Percentiles rank a stretch among this genome's conserved stretches.
phyloP scores from a whole-genome alignment of 208 protist genomes.

The Wallacemonas sp. region DNA sequence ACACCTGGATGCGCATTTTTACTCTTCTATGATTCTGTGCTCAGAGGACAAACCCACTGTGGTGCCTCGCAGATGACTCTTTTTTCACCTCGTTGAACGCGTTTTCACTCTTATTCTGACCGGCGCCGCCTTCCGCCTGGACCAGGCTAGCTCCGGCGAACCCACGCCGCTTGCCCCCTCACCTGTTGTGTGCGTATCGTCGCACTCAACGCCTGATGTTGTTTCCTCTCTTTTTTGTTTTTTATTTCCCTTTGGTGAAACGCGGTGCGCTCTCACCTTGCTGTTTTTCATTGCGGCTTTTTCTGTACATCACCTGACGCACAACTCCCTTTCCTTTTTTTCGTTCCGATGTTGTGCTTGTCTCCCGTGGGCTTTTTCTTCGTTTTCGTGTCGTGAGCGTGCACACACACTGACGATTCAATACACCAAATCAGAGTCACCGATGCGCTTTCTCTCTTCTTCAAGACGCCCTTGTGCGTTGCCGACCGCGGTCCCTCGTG shows the following conservation, averaged over 20 bases:
- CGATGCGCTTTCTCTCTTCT: no score
- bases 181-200: neutral
- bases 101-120: no score
- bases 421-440: no score
- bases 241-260: constrained; percentile 12
- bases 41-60: constrained; percentile 22
- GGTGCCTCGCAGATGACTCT: constrained; percentile 53
- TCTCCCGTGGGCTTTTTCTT: no score
- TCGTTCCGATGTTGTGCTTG: neutral
- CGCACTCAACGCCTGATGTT: neutral
- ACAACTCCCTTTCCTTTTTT: constrained; percentile 8
- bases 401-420: no score
- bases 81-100: constrained; percentile 2
- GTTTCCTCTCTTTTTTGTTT: constrained; percentile 12
- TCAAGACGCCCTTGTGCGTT: no score
- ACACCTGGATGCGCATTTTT: neutral
- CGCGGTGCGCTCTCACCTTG: neutral
- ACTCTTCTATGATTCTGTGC: constrained; percentile 37
- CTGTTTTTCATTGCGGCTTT: neutral
- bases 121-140: no score
- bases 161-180: no score
- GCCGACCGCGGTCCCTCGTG: no score
- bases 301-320: neutral
- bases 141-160: no score
- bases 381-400: no score